A percentile compares a stretch with the other conserved stretches of the same genome.
These are phyloP conservation scores for Dryas drummondii DNA, from an alignment of 306 rosid species.

Conservation along the genomic window DNA sequence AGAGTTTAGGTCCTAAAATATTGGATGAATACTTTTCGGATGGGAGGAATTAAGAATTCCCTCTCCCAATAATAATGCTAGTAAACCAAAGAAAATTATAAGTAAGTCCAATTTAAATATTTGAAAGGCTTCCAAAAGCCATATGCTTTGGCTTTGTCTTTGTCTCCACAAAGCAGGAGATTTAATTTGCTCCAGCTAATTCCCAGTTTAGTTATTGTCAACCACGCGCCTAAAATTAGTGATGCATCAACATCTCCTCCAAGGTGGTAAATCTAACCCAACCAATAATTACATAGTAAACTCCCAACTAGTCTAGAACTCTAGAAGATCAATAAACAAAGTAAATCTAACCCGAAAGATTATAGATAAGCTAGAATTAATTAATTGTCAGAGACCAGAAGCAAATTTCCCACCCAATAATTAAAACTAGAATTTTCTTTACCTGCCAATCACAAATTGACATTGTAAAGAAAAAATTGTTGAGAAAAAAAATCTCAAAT, in stretches of 20 bases:
- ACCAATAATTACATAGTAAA: background rate
- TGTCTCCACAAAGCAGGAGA: no score
- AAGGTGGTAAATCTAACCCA: background rate
- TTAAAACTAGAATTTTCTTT: background rate
- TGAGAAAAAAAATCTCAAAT: no score
- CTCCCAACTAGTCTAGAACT: background rate
- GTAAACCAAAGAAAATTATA: background rate
- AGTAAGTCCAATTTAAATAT: background rate
- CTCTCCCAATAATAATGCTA: background rate
- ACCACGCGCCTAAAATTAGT: background rate
- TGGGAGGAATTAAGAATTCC: background rate
- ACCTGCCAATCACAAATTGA: no score
- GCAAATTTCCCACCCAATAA: background rate
- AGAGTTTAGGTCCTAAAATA: background rate
- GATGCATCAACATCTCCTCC: background rate
- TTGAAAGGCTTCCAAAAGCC: constrained; percentile 9
- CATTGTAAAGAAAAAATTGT: no score
- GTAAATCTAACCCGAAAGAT: no score
- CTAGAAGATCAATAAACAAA: background rate
- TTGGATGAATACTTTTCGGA: background rate
- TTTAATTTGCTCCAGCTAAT: background rate
- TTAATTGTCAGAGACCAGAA: background rate
- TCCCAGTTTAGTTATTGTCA: no score
- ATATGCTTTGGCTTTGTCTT: background rate
- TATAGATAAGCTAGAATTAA: no score